These are phyloP conservation scores for Penicillium atrosanguineum DNA, from an alignment of 495 filamentous ascomycete genomes.

Conservation along the genomic window DNA sequence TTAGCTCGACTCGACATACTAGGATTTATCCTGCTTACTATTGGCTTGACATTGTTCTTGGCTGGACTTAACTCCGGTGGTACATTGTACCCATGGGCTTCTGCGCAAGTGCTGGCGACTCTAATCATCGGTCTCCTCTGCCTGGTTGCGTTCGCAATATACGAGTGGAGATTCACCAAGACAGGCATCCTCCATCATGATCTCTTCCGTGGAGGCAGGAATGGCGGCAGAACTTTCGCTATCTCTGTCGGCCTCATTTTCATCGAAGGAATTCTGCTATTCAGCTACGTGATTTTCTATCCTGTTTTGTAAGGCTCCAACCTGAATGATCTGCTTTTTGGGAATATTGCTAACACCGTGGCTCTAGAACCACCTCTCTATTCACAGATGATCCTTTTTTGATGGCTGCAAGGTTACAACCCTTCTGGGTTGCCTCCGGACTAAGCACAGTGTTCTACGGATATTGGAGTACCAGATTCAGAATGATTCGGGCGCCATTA, in stretches of 20 bases:
- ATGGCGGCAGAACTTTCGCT: conserved; percentile 4
- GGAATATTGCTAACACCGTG: neutral
- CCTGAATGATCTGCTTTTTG: neutral
- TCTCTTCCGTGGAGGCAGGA: conserved; percentile 7
- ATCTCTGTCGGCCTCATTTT: conserved; percentile 14
- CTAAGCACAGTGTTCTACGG: conserved; percentile 12
- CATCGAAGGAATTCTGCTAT: conserved; percentile 10
- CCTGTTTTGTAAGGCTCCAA: conserved; percentile 2
- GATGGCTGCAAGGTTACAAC: conserved; percentile 1
- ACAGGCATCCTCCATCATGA: conserved; percentile 15
- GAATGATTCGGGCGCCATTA: conserved; percentile 6
- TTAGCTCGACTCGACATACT: conserved; percentile 6
- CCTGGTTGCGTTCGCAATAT: conserved; percentile 4
- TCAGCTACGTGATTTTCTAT: conserved; percentile 12
- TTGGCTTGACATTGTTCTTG: conserved; percentile 7
- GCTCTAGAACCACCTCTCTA: neutral
- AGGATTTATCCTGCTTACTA: conserved; percentile 6
- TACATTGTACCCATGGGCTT: conserved; percentile 2
- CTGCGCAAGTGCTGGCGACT: conserved; percentile 5
- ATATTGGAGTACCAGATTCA: conserved; percentile 2
- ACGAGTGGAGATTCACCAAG: conserved; percentile 12
- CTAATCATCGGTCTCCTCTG: conserved; percentile 5
- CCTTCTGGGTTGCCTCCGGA: conserved; percentile 6
- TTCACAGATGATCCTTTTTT: conserved; percentile 8
- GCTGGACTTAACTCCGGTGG: conserved; percentile 12